phyloP scores from a whole-genome alignment of 352 stramenopile species.

The Pythium brachiatum region DNA sequence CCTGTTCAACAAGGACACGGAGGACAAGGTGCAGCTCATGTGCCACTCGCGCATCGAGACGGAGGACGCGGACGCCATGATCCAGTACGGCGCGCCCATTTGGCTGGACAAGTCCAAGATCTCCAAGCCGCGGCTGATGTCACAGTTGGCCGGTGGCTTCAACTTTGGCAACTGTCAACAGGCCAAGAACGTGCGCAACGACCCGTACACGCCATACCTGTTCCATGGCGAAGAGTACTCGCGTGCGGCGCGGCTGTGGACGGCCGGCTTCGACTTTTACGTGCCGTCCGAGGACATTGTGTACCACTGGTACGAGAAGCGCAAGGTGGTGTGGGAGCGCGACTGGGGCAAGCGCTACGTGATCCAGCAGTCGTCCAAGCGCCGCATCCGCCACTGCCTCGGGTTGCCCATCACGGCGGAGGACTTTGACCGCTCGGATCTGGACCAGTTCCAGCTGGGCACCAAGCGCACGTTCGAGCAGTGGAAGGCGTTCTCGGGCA shows the following conservation, averaged over 20 bases:
- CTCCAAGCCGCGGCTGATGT: constrained; percentile 72
- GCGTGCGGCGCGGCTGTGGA: constrained; percentile 73
- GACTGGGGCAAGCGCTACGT: constrained; percentile 69
- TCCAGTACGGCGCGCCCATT: constrained; percentile 69
- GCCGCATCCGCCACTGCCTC: constrained; percentile 64
- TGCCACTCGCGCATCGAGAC: constrained; percentile 76
- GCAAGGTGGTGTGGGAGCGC: constrained; percentile 81
- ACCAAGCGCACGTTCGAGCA: constrained; percentile 75
- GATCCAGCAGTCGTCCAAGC: constrained; percentile 71
- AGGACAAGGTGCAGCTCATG: constrained; percentile 75
- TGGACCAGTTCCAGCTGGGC: constrained; percentile 66
- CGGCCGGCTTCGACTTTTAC: constrained; percentile 80
- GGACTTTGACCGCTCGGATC: constrained; percentile 71
- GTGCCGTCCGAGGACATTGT: constrained; percentile 66
- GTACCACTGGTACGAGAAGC: constrained; percentile 80
- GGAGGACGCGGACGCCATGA: constrained; percentile 63
- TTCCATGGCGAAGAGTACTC: constrained; percentile 86
- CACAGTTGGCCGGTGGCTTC: constrained; percentile 75
- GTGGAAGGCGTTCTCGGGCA: constrained; percentile 78
- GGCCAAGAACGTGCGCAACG: constrained; percentile 70
- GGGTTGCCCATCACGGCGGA: constrained; percentile 56
- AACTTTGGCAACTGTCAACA: constrained; percentile 78
- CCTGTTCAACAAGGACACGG: constrained; percentile 43
- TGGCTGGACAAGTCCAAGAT: constrained; percentile 69
- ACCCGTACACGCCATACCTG: constrained; percentile 75